A percentile compares a stretch with the other conserved stretches of the same genome.
These are phyloP conservation scores for Lentinula raphanica DNA, from an alignment of 768 basidiomycete species.

Conservation along the genomic window DNA sequence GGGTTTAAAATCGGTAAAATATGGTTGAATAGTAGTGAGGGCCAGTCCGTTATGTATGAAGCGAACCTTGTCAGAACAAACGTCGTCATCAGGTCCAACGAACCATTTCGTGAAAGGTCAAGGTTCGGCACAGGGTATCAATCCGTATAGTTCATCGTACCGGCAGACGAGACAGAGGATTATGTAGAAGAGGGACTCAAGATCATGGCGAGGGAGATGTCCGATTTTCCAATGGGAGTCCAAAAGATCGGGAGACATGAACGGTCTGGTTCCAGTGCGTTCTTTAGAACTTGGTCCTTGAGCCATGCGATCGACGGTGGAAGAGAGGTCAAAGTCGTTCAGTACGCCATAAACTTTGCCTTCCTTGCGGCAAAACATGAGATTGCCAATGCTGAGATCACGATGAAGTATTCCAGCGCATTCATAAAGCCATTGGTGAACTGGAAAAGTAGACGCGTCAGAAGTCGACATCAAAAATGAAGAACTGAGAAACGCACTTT, in stretches of 20 bases:
- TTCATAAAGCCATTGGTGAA: neutral
- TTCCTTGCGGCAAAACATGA: neutral
- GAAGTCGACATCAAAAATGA: neutral
- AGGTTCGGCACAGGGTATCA: neutral
- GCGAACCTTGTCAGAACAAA: neutral
- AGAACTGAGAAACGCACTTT: neutral
- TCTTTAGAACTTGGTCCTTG: neutral
- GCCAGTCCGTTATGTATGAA: no score
- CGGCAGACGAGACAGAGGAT: neutral
- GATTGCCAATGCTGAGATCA: neutral
- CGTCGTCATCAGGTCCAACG: slow-evolving; percentile 2
- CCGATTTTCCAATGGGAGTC: neutral
- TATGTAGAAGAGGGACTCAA: neutral
- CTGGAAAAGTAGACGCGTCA: neutral
- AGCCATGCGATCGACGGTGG: neutral
- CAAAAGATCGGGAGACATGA: neutral
- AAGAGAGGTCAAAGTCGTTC: neutral
- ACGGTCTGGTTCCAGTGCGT: neutral
- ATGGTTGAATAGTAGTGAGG: no score
- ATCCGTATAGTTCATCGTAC: no score
- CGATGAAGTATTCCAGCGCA: neutral
- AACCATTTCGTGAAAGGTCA: neutral
- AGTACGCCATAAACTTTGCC: neutral
- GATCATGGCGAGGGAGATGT: neutral
- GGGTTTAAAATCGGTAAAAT: no score